Evolutionary conservation across 1,284 basidiomycete species (phyloP), one percentile per base, ranked within the genome.

Genomic region (Rhodotorula sp.): DNA sequence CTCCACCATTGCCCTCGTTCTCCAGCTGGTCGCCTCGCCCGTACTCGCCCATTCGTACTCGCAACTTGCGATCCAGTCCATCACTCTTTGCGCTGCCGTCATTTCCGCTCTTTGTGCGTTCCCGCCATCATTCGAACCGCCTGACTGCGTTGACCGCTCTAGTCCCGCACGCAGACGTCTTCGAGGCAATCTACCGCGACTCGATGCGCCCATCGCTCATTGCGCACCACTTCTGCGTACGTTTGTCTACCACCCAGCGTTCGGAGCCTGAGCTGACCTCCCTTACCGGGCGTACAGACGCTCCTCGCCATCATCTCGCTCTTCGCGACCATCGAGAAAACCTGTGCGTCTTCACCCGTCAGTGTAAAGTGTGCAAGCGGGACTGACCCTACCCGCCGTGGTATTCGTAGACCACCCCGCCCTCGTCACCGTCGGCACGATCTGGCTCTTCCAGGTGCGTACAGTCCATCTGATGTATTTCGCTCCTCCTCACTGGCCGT

Each of bases 181-280:
- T 63, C 29, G 61, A 63, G 61, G 37, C 55, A n/a, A 25, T 55
- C 9, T 63, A 63, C 29, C 61, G 61, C 61, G 61, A 63, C 19
- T 63, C 37, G 12, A 54, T 63, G 51, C 50, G 61, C 10, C n/a
- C 50, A 3, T 54, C 50, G 7, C 37, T 63, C 36, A 51, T 63
- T 10, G 51, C 51, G 1, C 61, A 63, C 51, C 61, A 63, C 19
- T n/a, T 63, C 37, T 63, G 61, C 61, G 61, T 63, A 29, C 48
- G 61, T 51, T 12, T 25, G 27, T 32, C 41, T 1, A 1, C 25
- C 25, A 29, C 48, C 15, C 50, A 8, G 7, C n/a, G 9, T 32
- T 10, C 12, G 17, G 29, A 3, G 9, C 5, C 32, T 36, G 29
- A 2, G 34, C 51, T 54, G 50, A 63, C 19, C n/a, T 15, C 5